Evolutionary conservation across 805 yeast species (phyloP).

Genomic region (Saccharomyces paradoxus): DNA sequence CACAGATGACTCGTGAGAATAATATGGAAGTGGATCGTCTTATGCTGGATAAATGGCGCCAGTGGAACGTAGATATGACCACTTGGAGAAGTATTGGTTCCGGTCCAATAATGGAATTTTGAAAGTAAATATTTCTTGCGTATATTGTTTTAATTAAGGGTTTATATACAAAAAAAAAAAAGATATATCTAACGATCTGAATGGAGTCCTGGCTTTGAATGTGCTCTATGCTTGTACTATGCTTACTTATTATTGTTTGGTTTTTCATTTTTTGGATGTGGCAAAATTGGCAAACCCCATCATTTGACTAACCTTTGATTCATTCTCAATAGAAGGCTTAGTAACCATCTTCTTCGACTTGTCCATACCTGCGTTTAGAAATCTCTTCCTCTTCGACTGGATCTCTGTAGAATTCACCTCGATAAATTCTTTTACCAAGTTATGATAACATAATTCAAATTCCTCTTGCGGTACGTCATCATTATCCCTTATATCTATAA

Average conservation of each 20-base stretch:
- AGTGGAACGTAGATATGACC: constrained; percentile 83
- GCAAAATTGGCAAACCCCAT: constrained; percentile 62
- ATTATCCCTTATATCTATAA: constrained; percentile 27
- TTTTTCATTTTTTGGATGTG: constrained; percentile 34
- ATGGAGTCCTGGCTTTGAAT: background rate
- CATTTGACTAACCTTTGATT: constrained; percentile 26
- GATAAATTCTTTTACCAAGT: constrained; percentile 29
- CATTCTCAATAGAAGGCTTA: constrained; percentile 6
- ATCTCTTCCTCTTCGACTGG: constrained; percentile 31
- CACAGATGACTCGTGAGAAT: background rate
- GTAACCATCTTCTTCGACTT: constrained; percentile 21
- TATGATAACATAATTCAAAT: constrained; percentile 35
- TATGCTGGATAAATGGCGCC: constrained; percentile 65
- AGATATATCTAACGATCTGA: background rate
- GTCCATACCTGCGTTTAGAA: constrained; percentile 21
- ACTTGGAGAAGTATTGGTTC: constrained; percentile 65
- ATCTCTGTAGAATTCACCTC: constrained; percentile 33
- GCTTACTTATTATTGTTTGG: background rate
- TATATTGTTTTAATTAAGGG: background rate
- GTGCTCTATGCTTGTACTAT: constrained; percentile 1
- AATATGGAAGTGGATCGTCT: constrained; percentile 35
- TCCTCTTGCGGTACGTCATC: constrained; percentile 42
- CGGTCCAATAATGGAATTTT: constrained; percentile 51
- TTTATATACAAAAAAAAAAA: background rate
- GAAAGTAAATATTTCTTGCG: background rate